Evolutionary conservation across 768 basidiomycete species (phyloP).

Genomic region (Boletus vinaceobasis): DNA sequence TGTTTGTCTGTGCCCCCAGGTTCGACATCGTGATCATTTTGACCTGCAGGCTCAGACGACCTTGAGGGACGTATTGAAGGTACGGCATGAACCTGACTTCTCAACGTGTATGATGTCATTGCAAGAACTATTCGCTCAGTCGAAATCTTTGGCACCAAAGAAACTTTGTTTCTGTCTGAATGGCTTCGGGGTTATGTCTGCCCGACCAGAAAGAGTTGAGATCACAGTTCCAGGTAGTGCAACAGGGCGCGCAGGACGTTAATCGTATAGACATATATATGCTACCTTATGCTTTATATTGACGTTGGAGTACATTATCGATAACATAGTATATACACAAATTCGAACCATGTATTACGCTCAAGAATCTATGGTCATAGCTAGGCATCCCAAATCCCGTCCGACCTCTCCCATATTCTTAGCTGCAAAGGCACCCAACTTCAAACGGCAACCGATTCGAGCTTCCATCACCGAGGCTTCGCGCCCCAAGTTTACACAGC

Average conservation of each 20-base stretch:
- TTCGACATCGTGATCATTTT: background rate
- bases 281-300: conserved; percentile 7
- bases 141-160: conserved; percentile 6
- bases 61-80: conserved; percentile 11
- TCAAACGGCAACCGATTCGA: background rate
- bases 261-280: conserved; percentile 11
- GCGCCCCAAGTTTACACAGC: background rate
- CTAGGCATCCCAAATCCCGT: background rate
- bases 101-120: conserved; percentile 16
- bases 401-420: background rate
- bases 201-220: conserved; percentile 10
- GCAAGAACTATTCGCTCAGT: conserved; percentile 21
- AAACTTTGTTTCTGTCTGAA: conserved; percentile 7
- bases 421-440: background rate
- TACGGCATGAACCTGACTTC: conserved; percentile 8
- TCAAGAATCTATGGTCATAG: background rate
- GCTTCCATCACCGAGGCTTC: background rate
- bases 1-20: background rate
- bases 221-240: conserved; percentile 22
- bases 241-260: conserved; percentile 17
- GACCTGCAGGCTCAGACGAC: conserved; percentile 17
- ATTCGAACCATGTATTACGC: conserved; percentile 1
- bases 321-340: conserved; percentile 11
- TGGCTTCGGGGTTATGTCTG: background rate
- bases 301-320: conserved; percentile 10